phyloP scores from a whole-genome alignment of 371 early-diverging fungal species.

The Apophysomyces sp. region DNA sequence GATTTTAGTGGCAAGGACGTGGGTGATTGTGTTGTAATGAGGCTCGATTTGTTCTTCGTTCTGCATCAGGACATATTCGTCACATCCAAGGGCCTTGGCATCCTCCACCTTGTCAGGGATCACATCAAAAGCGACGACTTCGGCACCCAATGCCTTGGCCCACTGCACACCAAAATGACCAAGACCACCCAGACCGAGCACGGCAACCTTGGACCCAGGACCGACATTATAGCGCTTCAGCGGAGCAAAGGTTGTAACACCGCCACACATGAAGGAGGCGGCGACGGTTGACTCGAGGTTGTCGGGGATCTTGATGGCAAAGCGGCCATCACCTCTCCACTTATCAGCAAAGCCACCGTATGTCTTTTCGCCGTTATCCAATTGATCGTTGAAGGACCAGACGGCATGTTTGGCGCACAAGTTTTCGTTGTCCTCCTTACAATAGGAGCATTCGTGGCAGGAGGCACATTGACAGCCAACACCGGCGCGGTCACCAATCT shows the following conservation, averaged over 20 bases:
- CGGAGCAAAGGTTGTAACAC: constrained; percentile 63
- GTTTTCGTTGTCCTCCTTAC: constrained; percentile 32
- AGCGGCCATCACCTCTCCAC: constrained; percentile 53
- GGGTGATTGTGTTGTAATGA: neutral
- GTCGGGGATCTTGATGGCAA: constrained; percentile 59
- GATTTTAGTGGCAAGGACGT: constrained; percentile 16
- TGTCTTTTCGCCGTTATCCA: constrained; percentile 48
- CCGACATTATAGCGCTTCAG: constrained; percentile 45
- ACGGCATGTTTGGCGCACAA: constrained; percentile 45
- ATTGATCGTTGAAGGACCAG: constrained; percentile 63
- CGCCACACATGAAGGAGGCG: constrained; percentile 41
- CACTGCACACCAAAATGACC: constrained; percentile 70
- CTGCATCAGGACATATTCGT: constrained; percentile 35
- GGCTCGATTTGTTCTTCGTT: neutral
- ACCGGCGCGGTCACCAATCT: constrained; percentile 71
- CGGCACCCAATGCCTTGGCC: constrained; percentile 58
- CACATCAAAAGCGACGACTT: constrained; percentile 69
- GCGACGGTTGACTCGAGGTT: constrained; percentile 48
- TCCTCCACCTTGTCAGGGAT: constrained; percentile 63
- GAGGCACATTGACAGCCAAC: constrained; percentile 61
- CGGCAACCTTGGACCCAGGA: constrained; percentile 57
- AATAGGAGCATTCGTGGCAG: constrained; percentile 35
- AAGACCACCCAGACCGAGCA: constrained; percentile 76
- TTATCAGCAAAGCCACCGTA: constrained; percentile 68
- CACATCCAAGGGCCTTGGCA: constrained; percentile 66